Conservation (phyloP, 2,329 filamentous ascomycete species). For the Epichloe baconii region DNA sequence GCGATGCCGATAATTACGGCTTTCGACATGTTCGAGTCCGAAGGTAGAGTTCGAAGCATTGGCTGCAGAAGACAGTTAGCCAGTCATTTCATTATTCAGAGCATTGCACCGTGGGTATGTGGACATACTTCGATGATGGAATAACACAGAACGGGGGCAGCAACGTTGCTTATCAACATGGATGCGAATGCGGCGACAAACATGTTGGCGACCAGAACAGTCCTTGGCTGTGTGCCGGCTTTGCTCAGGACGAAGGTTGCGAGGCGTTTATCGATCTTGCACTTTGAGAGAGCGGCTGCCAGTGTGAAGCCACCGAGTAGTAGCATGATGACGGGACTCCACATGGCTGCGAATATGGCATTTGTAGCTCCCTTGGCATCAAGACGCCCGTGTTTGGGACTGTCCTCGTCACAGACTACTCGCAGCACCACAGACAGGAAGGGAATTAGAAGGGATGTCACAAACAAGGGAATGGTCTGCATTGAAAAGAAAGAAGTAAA, state of each 20-base stretch:
- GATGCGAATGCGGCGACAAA: slow-evolving; percentile 94
- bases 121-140: slow-evolving; percentile 76
- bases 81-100: neutral
- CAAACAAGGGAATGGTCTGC: slow-evolving; percentile 87
- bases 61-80: slow-evolving; percentile 38
- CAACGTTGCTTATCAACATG: slow-evolving; percentile 99
- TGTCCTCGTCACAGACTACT: slow-evolving; percentile 66
- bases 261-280: slow-evolving; percentile 94
- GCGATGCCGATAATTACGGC: slow-evolving; percentile 92
- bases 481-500: neutral
- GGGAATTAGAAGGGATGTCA: slow-evolving; percentile 85
- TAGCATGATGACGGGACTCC: slow-evolving; percentile 98
- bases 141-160: slow-evolving; percentile 91
- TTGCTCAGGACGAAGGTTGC: slow-evolving; percentile 94
- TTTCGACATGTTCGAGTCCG: slow-evolving; percentile 87
- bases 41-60: slow-evolving; percentile 81
- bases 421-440: slow-evolving; percentile 81
- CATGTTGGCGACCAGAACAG: slow-evolving; percentile 94
- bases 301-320: slow-evolving; percentile 92
- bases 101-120: neutral
- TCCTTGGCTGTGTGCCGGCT: slow-evolving; percentile 78
- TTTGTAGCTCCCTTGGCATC: slow-evolving; percentile 68
- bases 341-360: slow-evolving; percentile 91
- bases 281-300: slow-evolving; percentile 88
- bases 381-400: slow-evolving; percentile 47